phyloP scores from a whole-genome alignment of 768 basidiomycete species.

The Rhizopogon vesiculosus region DNA sequence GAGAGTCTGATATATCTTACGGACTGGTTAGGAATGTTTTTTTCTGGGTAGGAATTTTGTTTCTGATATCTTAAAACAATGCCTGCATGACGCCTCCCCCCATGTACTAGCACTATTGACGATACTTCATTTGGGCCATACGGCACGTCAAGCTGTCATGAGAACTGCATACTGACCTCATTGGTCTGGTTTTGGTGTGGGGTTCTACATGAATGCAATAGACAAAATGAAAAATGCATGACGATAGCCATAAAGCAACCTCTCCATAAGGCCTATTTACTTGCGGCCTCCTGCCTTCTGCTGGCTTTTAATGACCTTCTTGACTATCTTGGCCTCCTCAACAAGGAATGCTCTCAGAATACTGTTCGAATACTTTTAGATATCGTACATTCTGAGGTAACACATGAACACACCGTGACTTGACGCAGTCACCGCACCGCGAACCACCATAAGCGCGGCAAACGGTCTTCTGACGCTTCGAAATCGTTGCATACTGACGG shows the following conservation, averaged over 20 bases:
- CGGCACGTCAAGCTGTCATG: neutral
- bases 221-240: constrained; percentile 8
- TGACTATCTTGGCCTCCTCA: constrained; percentile 99
- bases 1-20: constrained; percentile 5
- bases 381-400: neutral
- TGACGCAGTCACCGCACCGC: constrained; percentile 93
- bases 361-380: constrained; percentile 36
- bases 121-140: neutral
- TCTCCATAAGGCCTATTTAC: constrained; percentile 10
- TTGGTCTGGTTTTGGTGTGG: constrained; percentile 6
- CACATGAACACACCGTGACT: constrained; percentile 67
- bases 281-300: constrained; percentile 30
- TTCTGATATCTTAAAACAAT: neutral
- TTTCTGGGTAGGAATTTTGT: no score
- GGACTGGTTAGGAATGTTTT: neutral
- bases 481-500: constrained; percentile 91
- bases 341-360: constrained; percentile 98
- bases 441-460: constrained; percentile 96
- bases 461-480: constrained; percentile 97
- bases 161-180: constrained; percentile 5
- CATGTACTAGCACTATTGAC: neutral
- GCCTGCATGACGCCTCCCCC: neutral
- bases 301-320: constrained; percentile 97
- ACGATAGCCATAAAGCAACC: constrained; percentile 9
- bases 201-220: constrained; percentile 19